A percentile compares a stretch with the other conserved stretches of the same genome.
Evolutionary conservation across 805 yeast genomes (phyloP).

Genomic region (Lachancea fermentati): DNA sequence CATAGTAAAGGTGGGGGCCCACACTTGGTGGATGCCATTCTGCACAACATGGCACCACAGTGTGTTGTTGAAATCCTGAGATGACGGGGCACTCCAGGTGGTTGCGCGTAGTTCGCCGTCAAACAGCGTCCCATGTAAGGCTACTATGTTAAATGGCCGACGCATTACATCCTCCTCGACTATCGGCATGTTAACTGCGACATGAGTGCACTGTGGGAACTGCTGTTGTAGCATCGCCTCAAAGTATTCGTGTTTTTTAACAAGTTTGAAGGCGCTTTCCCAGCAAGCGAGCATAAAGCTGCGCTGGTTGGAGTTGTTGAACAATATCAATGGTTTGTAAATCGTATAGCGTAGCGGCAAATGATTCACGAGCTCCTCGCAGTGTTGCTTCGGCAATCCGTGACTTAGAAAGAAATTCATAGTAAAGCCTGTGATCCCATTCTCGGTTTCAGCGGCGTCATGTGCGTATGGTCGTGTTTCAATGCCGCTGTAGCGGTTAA

Average conservation of each 20-base stretch:
- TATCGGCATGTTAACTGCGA: slow-evolving; percentile 72
- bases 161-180: slow-evolving; percentile 49
- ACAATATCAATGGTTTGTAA: slow-evolving; percentile 62
- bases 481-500: slow-evolving; percentile 1
- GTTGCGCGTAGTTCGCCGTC: slow-evolving; percentile 39
- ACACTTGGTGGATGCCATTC: slow-evolving; percentile 68
- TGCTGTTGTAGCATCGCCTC: slow-evolving; percentile 17
- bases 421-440: slow-evolving; percentile 10
- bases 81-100: slow-evolving; percentile 34
- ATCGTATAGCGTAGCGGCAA: slow-evolving; percentile 46
- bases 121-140: slow-evolving; percentile 59
- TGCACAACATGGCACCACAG: slow-evolving; percentile 71
- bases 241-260: slow-evolving; percentile 14
- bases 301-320: slow-evolving; percentile 39
- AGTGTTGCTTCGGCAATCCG: not conserved
- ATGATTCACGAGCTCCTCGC: slow-evolving; percentile 12
- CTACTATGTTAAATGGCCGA: slow-evolving; percentile 54
- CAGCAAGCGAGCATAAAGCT: slow-evolving; percentile 41
- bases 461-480: slow-evolving; percentile 10
- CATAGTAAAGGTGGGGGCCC: slow-evolving; percentile 88
- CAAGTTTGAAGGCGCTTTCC: slow-evolving; percentile 21
- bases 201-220: slow-evolving; percentile 41
- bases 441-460: not conserved
- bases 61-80: slow-evolving; percentile 42
- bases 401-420: slow-evolving; percentile 5